Conservation (phyloP, 1,139 yeast species). For the Blastobotrys apis region DNA sequence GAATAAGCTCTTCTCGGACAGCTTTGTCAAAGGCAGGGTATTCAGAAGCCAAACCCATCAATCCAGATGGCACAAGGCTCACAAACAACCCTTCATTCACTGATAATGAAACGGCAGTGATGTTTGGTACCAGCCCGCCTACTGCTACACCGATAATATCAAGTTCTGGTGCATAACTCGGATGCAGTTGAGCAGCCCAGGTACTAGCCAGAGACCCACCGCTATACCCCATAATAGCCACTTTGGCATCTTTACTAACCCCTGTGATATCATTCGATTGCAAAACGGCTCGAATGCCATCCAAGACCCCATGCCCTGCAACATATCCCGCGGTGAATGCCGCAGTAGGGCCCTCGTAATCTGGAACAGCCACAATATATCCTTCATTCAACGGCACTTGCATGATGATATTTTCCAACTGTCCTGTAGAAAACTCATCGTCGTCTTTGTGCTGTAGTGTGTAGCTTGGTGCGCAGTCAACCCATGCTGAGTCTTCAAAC, state of each 20-base stretch:
- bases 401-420: constrained; percentile 9
- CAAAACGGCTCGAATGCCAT: constrained; percentile 22
- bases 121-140: constrained; percentile 28
- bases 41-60: constrained; percentile 12
- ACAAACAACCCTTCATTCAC: constrained; percentile 22
- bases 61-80: neutral
- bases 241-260: constrained; percentile 16
- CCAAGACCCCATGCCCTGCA: constrained; percentile 22
- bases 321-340: constrained; percentile 23
- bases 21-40: constrained; percentile 9
- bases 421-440: neutral
- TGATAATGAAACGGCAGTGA: constrained; percentile 18
- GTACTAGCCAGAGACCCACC: constrained; percentile 33
- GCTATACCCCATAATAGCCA: constrained; percentile 32
- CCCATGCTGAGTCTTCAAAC: constrained; percentile 28
- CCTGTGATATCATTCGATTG: constrained; percentile 18
- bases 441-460: constrained; percentile 19
- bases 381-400: constrained; percentile 21
- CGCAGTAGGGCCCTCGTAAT: constrained; percentile 23
- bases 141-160: constrained; percentile 26
- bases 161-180: constrained; percentile 31
- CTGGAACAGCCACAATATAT: constrained; percentile 23
- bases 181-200: constrained; percentile 32
- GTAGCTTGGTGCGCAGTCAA: constrained; percentile 32
- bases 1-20: constrained; percentile 4